Evolutionary conservation across 192 early-diverging fungal genomes (phyloP), one percentile per base, ranked within the genome.

Genomic region (Rhizoclosmatium globosum): DNA sequence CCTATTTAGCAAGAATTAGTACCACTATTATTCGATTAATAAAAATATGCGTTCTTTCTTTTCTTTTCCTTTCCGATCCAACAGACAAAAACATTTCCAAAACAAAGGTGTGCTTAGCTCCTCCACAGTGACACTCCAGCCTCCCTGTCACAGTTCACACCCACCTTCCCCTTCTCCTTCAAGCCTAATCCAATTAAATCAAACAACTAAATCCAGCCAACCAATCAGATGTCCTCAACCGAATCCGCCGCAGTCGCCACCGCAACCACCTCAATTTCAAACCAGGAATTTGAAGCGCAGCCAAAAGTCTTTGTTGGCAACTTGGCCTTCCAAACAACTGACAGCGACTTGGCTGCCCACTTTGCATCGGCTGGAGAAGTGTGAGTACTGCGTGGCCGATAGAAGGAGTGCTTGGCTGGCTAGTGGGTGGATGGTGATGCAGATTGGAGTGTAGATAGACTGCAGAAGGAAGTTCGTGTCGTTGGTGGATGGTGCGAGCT

Each of bases 251-350:
- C 46, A 45, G 44, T 15, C n/a, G 11, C 69, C 50, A 71, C 44
- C 53, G 19, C 69, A 45, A 7, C 50, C 48, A n/a, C 65, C 69
- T 44, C 72, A 57, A 15, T 47, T 4, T 47, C n/a, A 50, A 47
- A 39, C 6, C 59, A 59, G 41, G 17, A 9, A 31, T 21, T 19
- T 15, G 58, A 17, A 50, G 23, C 0, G 11, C 60, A 46, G 47
- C 56, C 73, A 44, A 96, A 97, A 91, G 94, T 96, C 59, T 99
- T 98, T 90, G 95, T 96, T 44, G 96, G 97, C 65, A 99, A 99
- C 90, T 88, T 99, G 71, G 85, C 96, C 39, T 98, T 97, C 89
- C 83, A 89, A 81, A 94, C 94, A 69, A 96, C 89, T 48, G 91
- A 96, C 81, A 91, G 87, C 56, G 88, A 92, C 82, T 90, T 99